Percentiles rank a stretch among this genome's conserved stretches.
Conservation (phyloP, 345 rosid genomes). For the Brassica nigra region DNA sequence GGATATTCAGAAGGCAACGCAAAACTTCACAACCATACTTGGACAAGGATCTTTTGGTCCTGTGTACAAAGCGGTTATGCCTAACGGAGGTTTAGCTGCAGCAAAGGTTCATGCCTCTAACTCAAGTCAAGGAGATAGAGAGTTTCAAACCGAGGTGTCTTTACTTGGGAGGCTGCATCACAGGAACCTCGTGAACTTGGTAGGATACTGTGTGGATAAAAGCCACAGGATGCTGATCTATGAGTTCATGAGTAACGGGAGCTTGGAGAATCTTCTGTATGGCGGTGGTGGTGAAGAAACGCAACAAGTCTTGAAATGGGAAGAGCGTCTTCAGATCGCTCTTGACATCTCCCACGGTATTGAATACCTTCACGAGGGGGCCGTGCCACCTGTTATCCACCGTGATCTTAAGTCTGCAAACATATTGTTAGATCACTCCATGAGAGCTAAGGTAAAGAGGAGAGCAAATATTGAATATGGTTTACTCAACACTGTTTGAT, state of each 20-base stretch:
- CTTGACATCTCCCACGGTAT: constrained; percentile 91
- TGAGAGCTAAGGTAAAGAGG: constrained; percentile 82
- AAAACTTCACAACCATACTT: constrained; percentile 70
- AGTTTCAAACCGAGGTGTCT: constrained; percentile 94
- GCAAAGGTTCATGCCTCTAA: constrained; percentile 90
- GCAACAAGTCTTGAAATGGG: constrained; percentile 61
- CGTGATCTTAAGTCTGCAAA: constrained; percentile 97
- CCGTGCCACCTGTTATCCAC: constrained; percentile 92
- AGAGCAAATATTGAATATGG: not conserved
- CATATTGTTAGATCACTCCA: constrained; percentile 76
- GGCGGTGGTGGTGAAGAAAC: constrained; percentile 55
- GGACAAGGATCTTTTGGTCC: constrained; percentile 98
- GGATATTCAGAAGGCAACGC: constrained; percentile 95
- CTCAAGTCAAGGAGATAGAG: constrained; percentile 91
- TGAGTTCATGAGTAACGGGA: constrained; percentile 97
- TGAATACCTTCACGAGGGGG: constrained; percentile 97
- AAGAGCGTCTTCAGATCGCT: constrained; percentile 80
- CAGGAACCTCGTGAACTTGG: constrained; percentile 89
- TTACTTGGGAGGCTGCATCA: constrained; percentile 94
- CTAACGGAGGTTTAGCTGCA: constrained; percentile 67
- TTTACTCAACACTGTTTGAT: constrained; percentile 4
- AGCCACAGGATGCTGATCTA: constrained; percentile 77
- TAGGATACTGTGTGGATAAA: constrained; percentile 88
- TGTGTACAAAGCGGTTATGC: constrained; percentile 80
- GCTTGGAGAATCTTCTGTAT: constrained; percentile 77